phyloP scores from a whole-genome alignment of 2,329 filamentous ascomycete genomes.

The Verticillium longisporum region DNA sequence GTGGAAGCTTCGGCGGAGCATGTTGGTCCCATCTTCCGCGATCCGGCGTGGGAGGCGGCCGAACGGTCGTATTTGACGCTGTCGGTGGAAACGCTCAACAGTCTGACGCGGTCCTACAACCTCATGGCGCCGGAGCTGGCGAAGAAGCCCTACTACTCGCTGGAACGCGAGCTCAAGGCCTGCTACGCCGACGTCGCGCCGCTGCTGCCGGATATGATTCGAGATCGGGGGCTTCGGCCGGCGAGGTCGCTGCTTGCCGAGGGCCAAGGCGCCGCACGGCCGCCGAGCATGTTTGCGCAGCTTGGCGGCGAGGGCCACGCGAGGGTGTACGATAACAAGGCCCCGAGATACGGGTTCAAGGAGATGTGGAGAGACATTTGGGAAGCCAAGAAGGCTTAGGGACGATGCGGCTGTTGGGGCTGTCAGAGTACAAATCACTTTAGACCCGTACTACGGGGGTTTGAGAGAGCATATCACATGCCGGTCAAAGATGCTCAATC shows the following conservation, averaged over 20 bases:
- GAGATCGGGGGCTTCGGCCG: constrained; percentile 52
- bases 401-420: too few species aligned
- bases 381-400: constrained; percentile 9
- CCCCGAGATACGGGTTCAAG: constrained; percentile 75
- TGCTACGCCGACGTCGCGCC: constrained; percentile 88
- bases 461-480: too few species aligned
- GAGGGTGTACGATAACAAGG: constrained; percentile 66
- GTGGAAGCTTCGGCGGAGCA: neutral
- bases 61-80: constrained; percentile 72
- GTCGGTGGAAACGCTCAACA: constrained; percentile 71
- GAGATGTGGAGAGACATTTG: constrained; percentile 87
- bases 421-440: too few species aligned
- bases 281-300: constrained; percentile 53
- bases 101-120: constrained; percentile 80
- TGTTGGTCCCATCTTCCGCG: constrained; percentile 53
- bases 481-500: too few species aligned
- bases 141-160: constrained; percentile 84
- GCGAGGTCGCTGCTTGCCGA: constrained; percentile 21
- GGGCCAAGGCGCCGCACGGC: constrained; percentile 23
- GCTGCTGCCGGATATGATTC: constrained; percentile 63
- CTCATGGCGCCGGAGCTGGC: constrained; percentile 88
- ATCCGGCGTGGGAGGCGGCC: constrained; percentile 65
- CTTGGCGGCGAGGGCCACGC: constrained; percentile 44
- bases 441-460: too few species aligned
- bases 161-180: constrained; percentile 71